phyloP scores from a whole-genome alignment of 2,329 filamentous ascomycete species.

The Pyricularia grisea region DNA sequence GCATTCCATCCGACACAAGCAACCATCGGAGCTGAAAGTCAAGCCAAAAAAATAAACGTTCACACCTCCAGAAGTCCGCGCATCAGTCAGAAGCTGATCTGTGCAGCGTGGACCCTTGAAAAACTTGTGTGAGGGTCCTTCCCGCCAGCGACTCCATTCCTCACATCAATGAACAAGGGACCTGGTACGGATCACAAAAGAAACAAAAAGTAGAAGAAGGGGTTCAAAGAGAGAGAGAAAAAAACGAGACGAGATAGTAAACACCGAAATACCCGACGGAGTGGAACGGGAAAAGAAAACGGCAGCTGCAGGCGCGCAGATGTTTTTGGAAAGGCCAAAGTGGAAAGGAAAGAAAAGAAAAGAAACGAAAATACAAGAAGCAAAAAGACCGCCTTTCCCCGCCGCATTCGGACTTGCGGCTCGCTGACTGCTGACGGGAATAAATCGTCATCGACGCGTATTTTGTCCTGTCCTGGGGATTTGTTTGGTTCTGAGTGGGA shows the following conservation, averaged over 20 bases:
- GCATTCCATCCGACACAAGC: neutral
- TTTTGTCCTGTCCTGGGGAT: neutral
- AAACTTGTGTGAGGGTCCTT: neutral
- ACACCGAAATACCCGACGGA: neutral
- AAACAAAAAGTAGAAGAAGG: neutral
- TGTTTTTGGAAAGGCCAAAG: neutral
- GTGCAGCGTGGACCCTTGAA: neutral
- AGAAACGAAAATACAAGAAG: neutral
- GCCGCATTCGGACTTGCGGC: neutral
- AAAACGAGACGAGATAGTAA: neutral
- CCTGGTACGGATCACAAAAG: neutral
- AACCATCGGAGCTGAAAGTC: neutral
- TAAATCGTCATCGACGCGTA: slow-evolving; percentile 1
- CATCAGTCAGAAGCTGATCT: neutral
- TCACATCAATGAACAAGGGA: neutral
- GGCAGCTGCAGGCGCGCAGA: neutral
- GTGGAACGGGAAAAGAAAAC: neutral
- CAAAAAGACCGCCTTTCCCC: neutral
- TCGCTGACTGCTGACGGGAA: neutral
- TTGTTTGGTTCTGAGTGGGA: neutral
- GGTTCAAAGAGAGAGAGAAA: neutral
- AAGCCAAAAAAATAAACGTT: neutral
- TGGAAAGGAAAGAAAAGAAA: neutral
- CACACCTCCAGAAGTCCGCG: neutral
- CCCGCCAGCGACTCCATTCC: neutral